phyloP scores from a whole-genome alignment of 352 stramenopile genomes.

The Globisporangium solare region DNA sequence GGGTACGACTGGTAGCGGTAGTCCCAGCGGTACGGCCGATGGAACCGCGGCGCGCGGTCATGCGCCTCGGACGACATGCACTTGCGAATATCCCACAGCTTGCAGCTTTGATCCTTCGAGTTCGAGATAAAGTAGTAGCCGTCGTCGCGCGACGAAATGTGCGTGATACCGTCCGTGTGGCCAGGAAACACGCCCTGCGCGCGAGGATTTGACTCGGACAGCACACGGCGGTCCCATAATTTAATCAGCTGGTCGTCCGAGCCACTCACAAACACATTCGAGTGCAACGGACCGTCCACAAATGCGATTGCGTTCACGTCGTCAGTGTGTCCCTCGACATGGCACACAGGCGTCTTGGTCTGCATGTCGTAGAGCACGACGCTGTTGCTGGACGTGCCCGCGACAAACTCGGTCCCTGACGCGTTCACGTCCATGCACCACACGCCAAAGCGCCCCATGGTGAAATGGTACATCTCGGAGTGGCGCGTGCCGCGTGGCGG shows the following conservation, averaged over 20 bases:
- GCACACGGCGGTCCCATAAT: conserved; percentile 78
- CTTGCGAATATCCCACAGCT: conserved; percentile 84
- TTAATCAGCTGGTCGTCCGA: conserved; percentile 85
- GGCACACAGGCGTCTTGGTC: conserved; percentile 55
- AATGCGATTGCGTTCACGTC: conserved; percentile 86
- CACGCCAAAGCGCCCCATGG: conserved; percentile 58
- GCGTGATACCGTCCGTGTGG: conserved; percentile 78
- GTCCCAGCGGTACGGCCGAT: conserved; percentile 65
- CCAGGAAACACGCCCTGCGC: conserved; percentile 78
- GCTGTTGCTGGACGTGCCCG: conserved; percentile 64
- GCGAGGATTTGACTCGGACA: conserved; percentile 67
- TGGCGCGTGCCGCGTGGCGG: conserved; percentile 24
- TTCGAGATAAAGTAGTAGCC: conserved; percentile 89
- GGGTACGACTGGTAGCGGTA: conserved; percentile 82
- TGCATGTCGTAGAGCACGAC: conserved; percentile 82
- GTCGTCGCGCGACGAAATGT: conserved; percentile 80
- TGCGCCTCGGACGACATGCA: conserved; percentile 51
- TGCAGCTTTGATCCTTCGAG: conserved; percentile 78
- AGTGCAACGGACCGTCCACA: conserved; percentile 70
- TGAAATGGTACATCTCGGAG: conserved; percentile 6
- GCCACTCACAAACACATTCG: conserved; percentile 83
- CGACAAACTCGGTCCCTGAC: conserved; percentile 76
- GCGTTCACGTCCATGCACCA: conserved; percentile 80
- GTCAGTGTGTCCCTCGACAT: conserved; percentile 67
- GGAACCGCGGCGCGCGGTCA: conserved; percentile 36